Base-by-base conservation (phyloP, 306 rosid genomes). In the Citrullus colocynthis region DNA sequence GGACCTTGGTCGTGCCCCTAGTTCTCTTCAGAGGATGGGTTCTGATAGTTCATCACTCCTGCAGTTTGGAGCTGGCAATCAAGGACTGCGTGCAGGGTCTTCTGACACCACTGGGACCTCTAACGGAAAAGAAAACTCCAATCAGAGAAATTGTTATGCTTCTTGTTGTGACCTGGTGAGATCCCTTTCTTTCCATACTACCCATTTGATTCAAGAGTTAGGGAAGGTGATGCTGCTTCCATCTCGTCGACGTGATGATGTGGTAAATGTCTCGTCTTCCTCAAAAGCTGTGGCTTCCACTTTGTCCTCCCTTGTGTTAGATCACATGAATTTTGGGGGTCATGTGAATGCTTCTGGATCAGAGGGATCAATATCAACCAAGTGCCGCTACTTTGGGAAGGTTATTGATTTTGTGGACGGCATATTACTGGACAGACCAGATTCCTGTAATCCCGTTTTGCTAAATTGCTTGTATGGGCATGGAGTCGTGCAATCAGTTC, bases 191-290 rank as follows among this genome's bases (percentile, higher is more conserved):
- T 91, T 91, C 84, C 97, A 94, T 83, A 87, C 89, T 41, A 89
- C 91, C 78, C 97, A 91, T 88, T 83, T 94, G 88, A 91, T 94
- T 85, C 98, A 94, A 86, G 98, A 94, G 91, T 73, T 94, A 57
- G 98, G 97, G 74, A 91, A 89, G 87, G 92, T 85, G 77, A 94
- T 94, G 98, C 67, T 88, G 85, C 90, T 85, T 78, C 97, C 98
- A 67, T 90, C 96, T 82, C 98, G 98, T 78, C 91, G 97, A 51
- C 96, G 96, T 37, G 98, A 94, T 82, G 98, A 94, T 81, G 75
- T 85, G 85, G 89, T 85, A 64, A 94, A 78, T 82, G 89, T 90
- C 74, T 91, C 91, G 16, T 87, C 97, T 64, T 83, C 98, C 63
- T 88, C 98, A 56, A 92, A 90, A 85, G 87, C 91, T 0, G 96